phyloP scores from a whole-genome alignment of 2,329 filamentous ascomycete species.

The Ophiocordyceps camponoti-rufipedis region DNA sequence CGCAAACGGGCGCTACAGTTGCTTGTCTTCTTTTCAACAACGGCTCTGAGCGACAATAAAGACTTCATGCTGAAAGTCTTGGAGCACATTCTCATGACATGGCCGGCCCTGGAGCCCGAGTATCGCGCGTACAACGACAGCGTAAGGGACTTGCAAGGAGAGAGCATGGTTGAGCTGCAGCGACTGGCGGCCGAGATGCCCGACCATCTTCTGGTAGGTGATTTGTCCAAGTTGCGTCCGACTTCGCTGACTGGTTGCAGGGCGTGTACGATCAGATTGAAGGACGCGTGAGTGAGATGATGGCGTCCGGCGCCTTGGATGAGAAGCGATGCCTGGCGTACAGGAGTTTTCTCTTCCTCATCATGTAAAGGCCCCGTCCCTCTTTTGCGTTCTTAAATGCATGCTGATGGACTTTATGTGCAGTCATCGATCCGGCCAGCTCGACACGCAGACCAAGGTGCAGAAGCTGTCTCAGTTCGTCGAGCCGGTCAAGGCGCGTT shows the following conservation, averaged over 20 bases:
- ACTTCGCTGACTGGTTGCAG: slow-evolving; percentile 18
- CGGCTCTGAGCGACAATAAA: slow-evolving; percentile 57
- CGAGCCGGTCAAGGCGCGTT: slow-evolving; percentile 62
- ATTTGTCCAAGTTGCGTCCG: background rate
- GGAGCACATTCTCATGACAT: slow-evolving; percentile 76
- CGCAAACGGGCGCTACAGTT: slow-evolving; percentile 67
- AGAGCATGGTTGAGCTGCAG: slow-evolving; percentile 76
- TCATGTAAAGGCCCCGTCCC: slow-evolving; percentile 35
- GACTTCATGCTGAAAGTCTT: slow-evolving; percentile 77
- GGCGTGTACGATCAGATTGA: slow-evolving; percentile 79
- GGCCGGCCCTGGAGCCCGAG: slow-evolving; percentile 53
- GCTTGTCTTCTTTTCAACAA: slow-evolving; percentile 69
- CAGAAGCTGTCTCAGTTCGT: slow-evolving; percentile 60
- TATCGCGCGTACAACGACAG: slow-evolving; percentile 66
- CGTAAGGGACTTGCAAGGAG: slow-evolving; percentile 70
- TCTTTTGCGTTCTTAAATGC: background rate
- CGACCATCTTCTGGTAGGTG: slow-evolving; percentile 59
- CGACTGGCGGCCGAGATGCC: slow-evolving; percentile 80
- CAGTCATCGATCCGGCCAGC: slow-evolving; percentile 61
- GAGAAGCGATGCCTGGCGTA: slow-evolving; percentile 75
- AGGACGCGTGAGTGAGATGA: slow-evolving; percentile 63
- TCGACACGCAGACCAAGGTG: slow-evolving; percentile 54
- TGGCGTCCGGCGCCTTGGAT: slow-evolving; percentile 53
- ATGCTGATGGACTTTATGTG: background rate
- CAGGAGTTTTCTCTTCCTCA: slow-evolving; percentile 81